Percentiles rank a stretch among this genome's conserved stretches.
Evolutionary conservation across 2,329 filamentous ascomycete genomes (phyloP).

Genomic region (Lomentospora prolificans): DNA sequence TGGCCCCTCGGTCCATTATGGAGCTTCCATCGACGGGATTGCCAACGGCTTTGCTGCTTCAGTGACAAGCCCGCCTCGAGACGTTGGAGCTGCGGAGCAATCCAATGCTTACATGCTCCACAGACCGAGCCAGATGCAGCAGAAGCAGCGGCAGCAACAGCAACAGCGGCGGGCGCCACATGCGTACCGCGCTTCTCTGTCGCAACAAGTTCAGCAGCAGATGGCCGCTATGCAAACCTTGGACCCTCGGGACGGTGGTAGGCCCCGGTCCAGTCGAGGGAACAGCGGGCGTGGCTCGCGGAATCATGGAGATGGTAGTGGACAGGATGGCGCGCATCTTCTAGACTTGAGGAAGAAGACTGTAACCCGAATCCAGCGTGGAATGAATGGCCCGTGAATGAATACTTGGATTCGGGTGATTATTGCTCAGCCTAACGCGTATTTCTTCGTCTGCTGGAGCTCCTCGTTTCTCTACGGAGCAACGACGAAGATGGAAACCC

Average conservation of each 20-base stretch:
- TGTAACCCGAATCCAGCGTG: background rate
- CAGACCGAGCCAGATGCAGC: constrained; percentile 1
- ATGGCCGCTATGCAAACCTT: constrained; percentile 3
- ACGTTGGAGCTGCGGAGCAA: background rate
- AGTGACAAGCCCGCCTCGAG: background rate
- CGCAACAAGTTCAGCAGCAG: constrained; percentile 7
- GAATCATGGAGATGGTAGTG: background rate
- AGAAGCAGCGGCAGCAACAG: constrained; percentile 4
- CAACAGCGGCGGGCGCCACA: background rate
- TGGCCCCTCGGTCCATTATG: background rate
- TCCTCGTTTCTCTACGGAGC: background rate
- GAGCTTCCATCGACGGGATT: background rate
- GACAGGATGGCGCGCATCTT: background rate
- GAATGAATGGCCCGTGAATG: constrained; percentile 4
- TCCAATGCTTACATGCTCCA: constrained; percentile 3
- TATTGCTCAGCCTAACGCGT: background rate
- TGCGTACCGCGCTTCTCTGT: background rate
- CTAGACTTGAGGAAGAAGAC: background rate
- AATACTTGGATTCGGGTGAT: background rate
- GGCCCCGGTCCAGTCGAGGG: constrained; percentile 5
- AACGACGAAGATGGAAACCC: background rate
- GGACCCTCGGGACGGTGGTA: background rate
- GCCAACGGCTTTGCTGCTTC: background rate
- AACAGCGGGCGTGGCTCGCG: background rate
- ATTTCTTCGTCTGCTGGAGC: background rate